Evolutionary conservation across 2,329 filamentous ascomycete species (phyloP), one percentile per base, ranked within the genome.

Genomic region (Akanthomyces dipterigenus): DNA sequence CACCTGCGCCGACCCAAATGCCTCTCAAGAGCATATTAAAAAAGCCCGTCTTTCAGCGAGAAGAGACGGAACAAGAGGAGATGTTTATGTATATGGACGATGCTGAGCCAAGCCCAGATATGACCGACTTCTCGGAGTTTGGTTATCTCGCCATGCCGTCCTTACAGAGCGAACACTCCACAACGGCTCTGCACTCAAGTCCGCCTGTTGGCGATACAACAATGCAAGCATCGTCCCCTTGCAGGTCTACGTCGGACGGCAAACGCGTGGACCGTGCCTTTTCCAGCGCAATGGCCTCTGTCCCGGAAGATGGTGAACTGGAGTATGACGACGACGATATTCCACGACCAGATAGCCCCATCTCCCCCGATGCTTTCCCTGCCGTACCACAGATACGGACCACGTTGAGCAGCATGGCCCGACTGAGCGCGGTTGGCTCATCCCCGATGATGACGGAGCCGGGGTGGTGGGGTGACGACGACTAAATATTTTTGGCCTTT

Each of bases 381-480:
- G 55, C 66, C 11, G 63, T 65, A 6, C 67, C 67, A 18, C 53
- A 48, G 18, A 64, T 62, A 31, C 66, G 68, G 49, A 63, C 64
- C 11, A 68, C 70, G 24, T 64, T 70, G 53, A 70, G 68, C 65
- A 76, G 76, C 67, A 78, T 73, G 55, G 77, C 76, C 12, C 74
- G 78, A 5, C 66, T 78, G 48, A 77, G 76, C 56, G 76, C 76
- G 1, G 75, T 78, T 18, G 76, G 76, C n/a, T 63, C 61, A 18
- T 53, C 62, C 9, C 51, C 64, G 6, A 64, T 68, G 8, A 65
- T 67, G 28, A 68, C 67, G 5, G 70, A 72, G 8, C 66, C 71
- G 40, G 72, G 73, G 3, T 74, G 70, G 67, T 77, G 74, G 76
- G 76, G 74, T n/a, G 75, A 78, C 53, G 75, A 79, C 46, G 75